Evolutionary conservation across 257 asterid species (phyloP).

Genomic region (Perilla frutescens): DNA sequence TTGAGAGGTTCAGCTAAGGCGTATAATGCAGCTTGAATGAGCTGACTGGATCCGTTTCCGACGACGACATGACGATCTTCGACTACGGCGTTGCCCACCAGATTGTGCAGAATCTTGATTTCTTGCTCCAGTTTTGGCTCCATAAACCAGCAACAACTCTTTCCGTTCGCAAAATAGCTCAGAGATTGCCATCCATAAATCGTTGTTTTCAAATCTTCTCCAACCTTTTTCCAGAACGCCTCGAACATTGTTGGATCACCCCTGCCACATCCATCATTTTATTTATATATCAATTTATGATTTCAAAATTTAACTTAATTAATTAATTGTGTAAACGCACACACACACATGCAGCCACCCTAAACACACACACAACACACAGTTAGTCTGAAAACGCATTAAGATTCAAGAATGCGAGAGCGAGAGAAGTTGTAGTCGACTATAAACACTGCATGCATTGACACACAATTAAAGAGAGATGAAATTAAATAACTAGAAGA

Average conservation of each 20-base stretch:
- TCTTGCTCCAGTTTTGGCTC: conserved; percentile 66
- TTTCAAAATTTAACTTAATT: no score
- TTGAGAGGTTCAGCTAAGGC: conserved; percentile 50
- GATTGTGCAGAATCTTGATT: conserved; percentile 55
- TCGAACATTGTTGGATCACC: conserved; percentile 51
- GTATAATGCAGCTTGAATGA: conserved; percentile 66
- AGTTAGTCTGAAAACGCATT: no score
- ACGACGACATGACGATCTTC: conserved; percentile 57
- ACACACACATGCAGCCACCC: background rate
- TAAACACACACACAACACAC: background rate
- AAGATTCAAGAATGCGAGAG: no score
- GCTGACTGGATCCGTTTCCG: conserved; percentile 85
- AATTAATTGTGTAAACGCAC: no score
- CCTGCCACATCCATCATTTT: conserved; percentile 24
- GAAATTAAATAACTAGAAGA: no score
- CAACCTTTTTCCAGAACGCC: conserved; percentile 34
- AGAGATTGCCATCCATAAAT: conserved; percentile 51
- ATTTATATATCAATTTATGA: background rate
- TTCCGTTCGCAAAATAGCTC: conserved; percentile 62
- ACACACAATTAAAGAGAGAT: no score
- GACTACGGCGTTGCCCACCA: conserved; percentile 64
- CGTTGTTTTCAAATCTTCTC: conserved; percentile 28
- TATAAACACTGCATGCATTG: background rate
- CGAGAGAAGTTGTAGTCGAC: no score
- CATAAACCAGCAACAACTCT: conserved; percentile 68